phyloP scores from a whole-genome alignment of 1,284 basidiomycete genomes.

The Lignosus rhinocerotis region DNA sequence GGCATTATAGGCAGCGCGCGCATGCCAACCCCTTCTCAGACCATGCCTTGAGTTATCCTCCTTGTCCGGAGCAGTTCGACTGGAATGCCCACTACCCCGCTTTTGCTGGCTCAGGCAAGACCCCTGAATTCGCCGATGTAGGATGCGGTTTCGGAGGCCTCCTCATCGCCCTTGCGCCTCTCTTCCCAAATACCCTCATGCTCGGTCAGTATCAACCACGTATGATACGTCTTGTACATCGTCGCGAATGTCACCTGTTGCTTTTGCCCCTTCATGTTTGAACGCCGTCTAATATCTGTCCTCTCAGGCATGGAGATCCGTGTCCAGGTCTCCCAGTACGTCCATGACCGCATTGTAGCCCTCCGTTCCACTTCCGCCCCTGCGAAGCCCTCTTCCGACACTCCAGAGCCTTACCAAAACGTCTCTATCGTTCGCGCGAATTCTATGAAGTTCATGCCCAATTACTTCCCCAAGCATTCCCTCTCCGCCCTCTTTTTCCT shows the following conservation, averaged over 20 bases:
- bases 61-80: slow-evolving; percentile 78
- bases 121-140: slow-evolving; percentile 94
- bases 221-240: slow-evolving; percentile 1
- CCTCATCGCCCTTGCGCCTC: slow-evolving; percentile 85
- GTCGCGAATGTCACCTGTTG: slow-evolving; percentile 6
- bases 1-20: slow-evolving; percentile 94
- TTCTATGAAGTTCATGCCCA: slow-evolving; percentile 98
- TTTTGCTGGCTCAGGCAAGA: slow-evolving; percentile 56
- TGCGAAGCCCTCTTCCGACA: slow-evolving; percentile 29
- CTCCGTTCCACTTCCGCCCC: slow-evolving; percentile 65
- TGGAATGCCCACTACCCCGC: slow-evolving; percentile 88
- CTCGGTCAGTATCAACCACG: slow-evolving; percentile 64
- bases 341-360: slow-evolving; percentile 90
- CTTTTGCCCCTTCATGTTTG: background rate
- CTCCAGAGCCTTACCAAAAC: slow-evolving; percentile 78
- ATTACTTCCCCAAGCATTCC: slow-evolving; percentile 93
- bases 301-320: slow-evolving; percentile 92
- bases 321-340: slow-evolving; percentile 95
- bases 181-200: slow-evolving; percentile 92
- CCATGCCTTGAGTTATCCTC: slow-evolving; percentile 89
- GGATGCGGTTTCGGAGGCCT: slow-evolving; percentile 99
- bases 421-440: slow-evolving; percentile 95
- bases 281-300: slow-evolving; percentile 11
- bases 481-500: slow-evolving; percentile 95
- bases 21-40: slow-evolving; percentile 99